A percentile compares a stretch with the other conserved stretches of the same genome.
These are phyloP conservation scores for Cyclotella choctawhatcheeana DNA, from an alignment of 108 stramenopile species.

Conservation along the genomic window DNA sequence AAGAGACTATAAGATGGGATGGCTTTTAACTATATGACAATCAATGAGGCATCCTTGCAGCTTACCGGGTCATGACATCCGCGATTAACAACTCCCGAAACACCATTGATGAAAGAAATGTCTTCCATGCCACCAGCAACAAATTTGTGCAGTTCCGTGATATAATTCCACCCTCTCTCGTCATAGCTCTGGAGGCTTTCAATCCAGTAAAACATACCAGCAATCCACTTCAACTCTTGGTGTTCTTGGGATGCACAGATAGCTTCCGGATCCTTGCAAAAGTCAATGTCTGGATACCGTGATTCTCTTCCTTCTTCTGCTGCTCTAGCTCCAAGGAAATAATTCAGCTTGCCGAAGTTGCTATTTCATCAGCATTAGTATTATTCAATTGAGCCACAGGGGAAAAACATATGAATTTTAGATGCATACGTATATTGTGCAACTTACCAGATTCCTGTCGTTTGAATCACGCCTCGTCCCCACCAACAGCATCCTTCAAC, in stretches of 20 bases:
- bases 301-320: slow-evolving; percentile 21
- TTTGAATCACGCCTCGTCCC: slow-evolving; percentile 53
- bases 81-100: slow-evolving; percentile 22
- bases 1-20: background rate
- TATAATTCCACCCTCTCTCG: slow-evolving; percentile 10
- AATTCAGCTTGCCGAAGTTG: slow-evolving; percentile 29
- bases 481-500: slow-evolving; percentile 61
- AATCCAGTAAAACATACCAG: slow-evolving; percentile 19
- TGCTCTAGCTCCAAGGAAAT: slow-evolving; percentile 31
- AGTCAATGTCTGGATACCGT: slow-evolving; percentile 37
- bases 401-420: background rate
- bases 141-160: slow-evolving; percentile 25
- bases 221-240: slow-evolving; percentile 16
- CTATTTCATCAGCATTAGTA: too few species aligned
- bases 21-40: background rate
- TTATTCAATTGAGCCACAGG: too few species aligned
- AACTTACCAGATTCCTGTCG: slow-evolving; percentile 24
- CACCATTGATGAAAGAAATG: slow-evolving; percentile 18
- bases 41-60: background rate
- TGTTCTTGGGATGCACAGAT: slow-evolving; percentile 12
- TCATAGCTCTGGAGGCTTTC: slow-evolving; percentile 9
- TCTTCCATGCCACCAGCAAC: slow-evolving; percentile 33
- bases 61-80: slow-evolving; percentile 7
- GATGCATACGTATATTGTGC: background rate
- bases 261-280: slow-evolving; percentile 33